These are phyloP conservation scores for Aquanectria penicillioides DNA, from an alignment of 2,329 filamentous ascomycete genomes.

Conservation along the genomic window DNA sequence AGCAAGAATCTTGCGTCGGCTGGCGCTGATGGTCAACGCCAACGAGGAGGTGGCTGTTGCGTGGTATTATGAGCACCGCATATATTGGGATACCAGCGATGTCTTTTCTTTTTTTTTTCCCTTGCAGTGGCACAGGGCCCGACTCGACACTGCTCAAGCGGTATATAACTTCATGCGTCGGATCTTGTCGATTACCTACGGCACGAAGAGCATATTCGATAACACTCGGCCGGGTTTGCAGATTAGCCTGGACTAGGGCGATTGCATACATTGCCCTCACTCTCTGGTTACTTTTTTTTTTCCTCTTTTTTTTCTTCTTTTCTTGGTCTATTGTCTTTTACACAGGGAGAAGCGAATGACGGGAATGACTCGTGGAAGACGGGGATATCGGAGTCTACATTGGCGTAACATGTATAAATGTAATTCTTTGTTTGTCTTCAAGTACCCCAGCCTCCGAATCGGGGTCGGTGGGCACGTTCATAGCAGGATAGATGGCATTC, in stretches of 20 bases:
- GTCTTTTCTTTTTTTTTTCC: background rate
- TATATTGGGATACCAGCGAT: constrained; percentile 15
- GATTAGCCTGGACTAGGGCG: constrained; percentile 3
- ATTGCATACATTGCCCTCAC: constrained; percentile 15
- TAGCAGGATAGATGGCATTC: constrained; percentile 30
- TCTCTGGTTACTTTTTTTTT: constrained; percentile 31
- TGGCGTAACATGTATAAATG: constrained; percentile 43
- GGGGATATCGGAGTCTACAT: constrained; percentile 42
- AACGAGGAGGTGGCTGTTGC: constrained; percentile 58
- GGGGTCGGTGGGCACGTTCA: constrained; percentile 39
- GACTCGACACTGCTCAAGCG: constrained; percentile 10
- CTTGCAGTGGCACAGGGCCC: constrained; percentile 6
- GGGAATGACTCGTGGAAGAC: constrained; percentile 37
- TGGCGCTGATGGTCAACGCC: constrained; percentile 52
- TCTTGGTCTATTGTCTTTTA: constrained; percentile 36
- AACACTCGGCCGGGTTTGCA: constrained; percentile 6
- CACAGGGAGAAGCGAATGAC: constrained; percentile 35
- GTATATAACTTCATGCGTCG: constrained; percentile 12
- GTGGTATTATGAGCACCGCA: constrained; percentile 57
- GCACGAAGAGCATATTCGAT: constrained; percentile 3
- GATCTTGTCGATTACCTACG: constrained; percentile 8
- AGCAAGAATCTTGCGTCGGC: constrained; percentile 61
- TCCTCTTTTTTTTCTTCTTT: constrained; percentile 31
- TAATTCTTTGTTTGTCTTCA: constrained; percentile 37
- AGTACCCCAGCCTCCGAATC: constrained; percentile 23